Base-by-base conservation (phyloP, 805 yeast species). In the Suhomyces sp. region DNA sequence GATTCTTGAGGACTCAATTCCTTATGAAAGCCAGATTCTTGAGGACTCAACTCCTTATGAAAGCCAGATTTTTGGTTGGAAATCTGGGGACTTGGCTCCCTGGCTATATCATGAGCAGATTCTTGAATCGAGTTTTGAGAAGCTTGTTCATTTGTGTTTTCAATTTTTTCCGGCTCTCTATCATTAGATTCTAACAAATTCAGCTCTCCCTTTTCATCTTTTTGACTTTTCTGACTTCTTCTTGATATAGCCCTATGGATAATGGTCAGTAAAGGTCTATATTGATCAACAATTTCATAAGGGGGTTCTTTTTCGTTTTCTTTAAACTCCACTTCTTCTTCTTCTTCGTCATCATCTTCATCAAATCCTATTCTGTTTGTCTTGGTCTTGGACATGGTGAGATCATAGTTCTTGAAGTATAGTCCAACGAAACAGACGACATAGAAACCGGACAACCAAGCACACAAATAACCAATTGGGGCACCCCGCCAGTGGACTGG, bases 401-500 rank as follows among this genome's bases (percentile, higher is more conserved):
- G 57, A 23, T 65, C 68, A 45, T 63, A 65, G 46, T 56, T 63
- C 24, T 59, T 57, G 49, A 57, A 53, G 42, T 51, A 44, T 17
- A 65, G 51, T 1, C 57, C 57, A 13, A 59, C 17, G n/a, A 49
- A 51, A 10, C 63, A 51, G 17, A 60, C 22, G 15, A 57, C 40
- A 44, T 62, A 61, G 52, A 60, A 56, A 2, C 63, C 68, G 9
- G 58, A 49, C 22, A 58, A 38, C 68, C 68, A 65, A 5, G 54
- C 58, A 3, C 58, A 22, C 47, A 65, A 49, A 23, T 56, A 54
- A 1, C 62, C 68, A n/a, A 65, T 62, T 0, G 68, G 63, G 1
- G 55, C 59, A 6, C 59, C 62, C 4, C 62, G 51, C 68, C 68
- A 65, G 31, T 56, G 54, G 5, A 50, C 56, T 3, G 68, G 69